These are phyloP conservation scores for Aspergillus amoenus DNA, from an alignment of 2,329 filamentous ascomycete species.

Conservation along the genomic window DNA sequence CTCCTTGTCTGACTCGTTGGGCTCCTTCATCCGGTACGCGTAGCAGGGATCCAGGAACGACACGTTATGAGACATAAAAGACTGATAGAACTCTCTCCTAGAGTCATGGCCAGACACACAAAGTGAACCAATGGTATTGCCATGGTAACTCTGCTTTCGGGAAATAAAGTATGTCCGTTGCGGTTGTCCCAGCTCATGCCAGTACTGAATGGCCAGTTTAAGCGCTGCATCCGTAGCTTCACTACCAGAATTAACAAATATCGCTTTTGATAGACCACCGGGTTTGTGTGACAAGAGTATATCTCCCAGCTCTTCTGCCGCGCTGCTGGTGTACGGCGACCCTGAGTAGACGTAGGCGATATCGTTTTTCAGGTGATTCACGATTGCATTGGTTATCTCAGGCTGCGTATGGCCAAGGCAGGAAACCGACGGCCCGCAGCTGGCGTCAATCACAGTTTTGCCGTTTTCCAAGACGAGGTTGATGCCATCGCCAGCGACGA, in stretches of 20 bases:
- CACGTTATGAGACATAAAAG: background rate
- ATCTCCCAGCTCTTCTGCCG: background rate
- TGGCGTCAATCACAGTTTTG: too few relatives aligned
- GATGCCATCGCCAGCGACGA: background rate
- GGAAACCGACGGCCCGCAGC: too few relatives aligned
- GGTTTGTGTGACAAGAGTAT: background rate
- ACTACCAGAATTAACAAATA: background rate
- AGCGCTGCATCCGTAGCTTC: background rate
- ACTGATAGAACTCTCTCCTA: background rate
- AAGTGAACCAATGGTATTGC: background rate
- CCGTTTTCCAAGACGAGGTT: too few relatives aligned
- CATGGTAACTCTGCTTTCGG: background rate
- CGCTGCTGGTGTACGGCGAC: background rate
- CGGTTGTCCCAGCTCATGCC: background rate
- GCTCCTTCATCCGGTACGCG: background rate
- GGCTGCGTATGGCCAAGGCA: too few relatives aligned
- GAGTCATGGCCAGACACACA: background rate
- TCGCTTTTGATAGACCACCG: background rate
- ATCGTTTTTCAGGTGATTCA: too few relatives aligned
- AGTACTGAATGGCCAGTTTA: background rate
- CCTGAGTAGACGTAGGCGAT: too few relatives aligned
- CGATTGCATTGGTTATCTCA: too few relatives aligned
- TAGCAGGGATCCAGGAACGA: background rate
- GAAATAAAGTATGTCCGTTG: background rate
- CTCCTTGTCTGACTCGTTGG: background rate